Conservation (phyloP, 2,329 filamentous ascomycete species). For the Sporothrix dimorphospora region DNA sequence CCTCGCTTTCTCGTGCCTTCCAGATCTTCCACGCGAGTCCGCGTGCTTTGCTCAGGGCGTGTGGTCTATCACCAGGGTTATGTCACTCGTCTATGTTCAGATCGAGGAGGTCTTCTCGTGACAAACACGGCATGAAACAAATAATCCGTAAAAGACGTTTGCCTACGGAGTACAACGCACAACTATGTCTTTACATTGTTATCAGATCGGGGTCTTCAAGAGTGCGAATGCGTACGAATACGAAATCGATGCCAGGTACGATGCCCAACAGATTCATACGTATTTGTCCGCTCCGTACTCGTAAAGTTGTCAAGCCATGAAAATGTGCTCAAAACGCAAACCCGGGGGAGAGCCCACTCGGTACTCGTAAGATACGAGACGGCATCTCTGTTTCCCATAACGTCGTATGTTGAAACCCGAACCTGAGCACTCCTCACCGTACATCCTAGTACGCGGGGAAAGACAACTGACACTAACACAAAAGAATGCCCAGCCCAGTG, state of each 20-base stretch:
- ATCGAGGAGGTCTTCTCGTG: neutral
- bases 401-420: neutral
- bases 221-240: neutral
- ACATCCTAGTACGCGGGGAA: constrained; percentile 6
- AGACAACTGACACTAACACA: neutral
- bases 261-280: constrained; percentile 1
- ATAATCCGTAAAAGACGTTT: neutral
- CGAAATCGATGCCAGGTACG: neutral
- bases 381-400: neutral
- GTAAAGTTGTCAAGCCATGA: neutral
- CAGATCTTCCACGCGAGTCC: constrained; percentile 1
- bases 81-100: neutral
- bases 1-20: constrained; percentile 17
- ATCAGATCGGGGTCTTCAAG: neutral
- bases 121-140: constrained; percentile 5
- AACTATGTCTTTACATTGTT: neutral
- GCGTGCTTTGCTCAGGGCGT: neutral
- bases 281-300: neutral
- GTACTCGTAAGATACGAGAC: constrained; percentile 14
- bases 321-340: neutral
- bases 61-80: neutral
- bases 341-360: neutral
- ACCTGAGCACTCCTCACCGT: neutral
- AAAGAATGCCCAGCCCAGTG: neutral
- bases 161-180: too few relatives aligned